These are phyloP conservation scores for Austroboletus niveus DNA, from an alignment of 1,284 basidiomycete genomes.

Conservation along the genomic window DNA sequence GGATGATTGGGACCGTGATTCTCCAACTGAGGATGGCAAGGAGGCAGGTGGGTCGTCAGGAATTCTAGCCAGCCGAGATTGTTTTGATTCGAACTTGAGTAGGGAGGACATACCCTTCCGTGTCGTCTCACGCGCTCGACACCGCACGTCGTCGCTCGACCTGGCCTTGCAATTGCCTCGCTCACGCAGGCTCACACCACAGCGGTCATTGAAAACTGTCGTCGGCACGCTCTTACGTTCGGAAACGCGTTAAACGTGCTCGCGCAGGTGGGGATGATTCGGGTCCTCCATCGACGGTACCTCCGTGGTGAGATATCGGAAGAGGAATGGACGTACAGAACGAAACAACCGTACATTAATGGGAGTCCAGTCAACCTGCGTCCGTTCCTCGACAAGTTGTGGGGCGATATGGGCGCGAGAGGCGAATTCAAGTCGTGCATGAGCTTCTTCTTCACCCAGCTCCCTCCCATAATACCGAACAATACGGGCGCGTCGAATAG, in stretches of 20 bases:
- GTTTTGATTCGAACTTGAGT: neutral
- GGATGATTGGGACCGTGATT: constrained; percentile 45
- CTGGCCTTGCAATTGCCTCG: constrained; percentile 22
- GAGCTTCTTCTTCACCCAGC: neutral
- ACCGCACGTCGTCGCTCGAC: constrained; percentile 36
- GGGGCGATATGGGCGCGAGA: constrained; percentile 46
- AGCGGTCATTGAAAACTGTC: constrained; percentile 39
- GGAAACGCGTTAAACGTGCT: constrained; percentile 50
- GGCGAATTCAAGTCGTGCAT: neutral
- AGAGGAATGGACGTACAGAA: constrained; percentile 54
- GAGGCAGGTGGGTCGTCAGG: neutral
- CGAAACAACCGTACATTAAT: constrained; percentile 45
- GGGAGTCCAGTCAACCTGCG: constrained; percentile 50
- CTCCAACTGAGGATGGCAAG: constrained; percentile 31
- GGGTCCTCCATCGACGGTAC: constrained; percentile 49
- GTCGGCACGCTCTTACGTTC: constrained; percentile 45
- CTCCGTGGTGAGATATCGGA: constrained; percentile 45
- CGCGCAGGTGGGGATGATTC: constrained; percentile 53
- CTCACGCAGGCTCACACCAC: constrained; percentile 31
- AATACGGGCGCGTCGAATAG: neutral
- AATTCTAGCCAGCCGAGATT: too few species aligned
- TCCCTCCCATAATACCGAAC: neutral
- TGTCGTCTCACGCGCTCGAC: constrained; percentile 38
- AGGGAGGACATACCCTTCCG: constrained; percentile 62
- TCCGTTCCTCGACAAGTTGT: constrained; percentile 47